A percentile compares a stretch with the other conserved stretches of the same genome.
Evolutionary conservation across 768 basidiomycete genomes (phyloP).

Genomic region (Rhizopogon vinicolor): DNA sequence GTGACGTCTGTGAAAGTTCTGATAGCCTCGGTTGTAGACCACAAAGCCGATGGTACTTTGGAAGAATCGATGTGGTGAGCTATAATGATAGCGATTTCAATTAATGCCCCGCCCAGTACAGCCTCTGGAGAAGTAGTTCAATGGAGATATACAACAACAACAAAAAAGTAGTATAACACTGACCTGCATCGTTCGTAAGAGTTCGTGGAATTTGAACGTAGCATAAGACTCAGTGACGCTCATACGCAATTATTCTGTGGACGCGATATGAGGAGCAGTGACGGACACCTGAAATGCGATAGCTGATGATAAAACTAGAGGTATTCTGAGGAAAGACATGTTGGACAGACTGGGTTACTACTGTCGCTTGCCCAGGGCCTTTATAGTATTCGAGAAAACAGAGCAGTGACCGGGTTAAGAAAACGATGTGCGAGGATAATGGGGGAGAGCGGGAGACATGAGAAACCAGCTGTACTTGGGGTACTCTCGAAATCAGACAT

Average conservation of each 20-base stretch:
- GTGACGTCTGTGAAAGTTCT: not conserved
- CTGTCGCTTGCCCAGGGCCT: too few species aligned
- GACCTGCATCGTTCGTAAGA: not conserved
- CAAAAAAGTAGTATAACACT: not conserved
- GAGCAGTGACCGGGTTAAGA: too few species aligned
- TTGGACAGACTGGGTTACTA: not conserved
- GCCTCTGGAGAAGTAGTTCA: not conserved
- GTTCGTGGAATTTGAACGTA: not conserved
- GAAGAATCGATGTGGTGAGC: not conserved
- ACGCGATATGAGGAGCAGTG: conserved; percentile 36
- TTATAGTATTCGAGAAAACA: too few species aligned
- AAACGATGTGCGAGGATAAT: too few species aligned
- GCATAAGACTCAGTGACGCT: not conserved
- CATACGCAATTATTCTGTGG: conserved; percentile 16
- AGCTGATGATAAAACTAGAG: conserved; percentile 36
- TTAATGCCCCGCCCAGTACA: not conserved
- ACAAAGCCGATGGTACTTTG: not conserved
- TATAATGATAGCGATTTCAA: not conserved
- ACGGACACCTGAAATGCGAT: conserved; percentile 13
- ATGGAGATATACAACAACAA: too few species aligned
- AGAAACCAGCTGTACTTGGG: too few species aligned
- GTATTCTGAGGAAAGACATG: conserved; percentile 33
- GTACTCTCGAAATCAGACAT: too few species aligned
- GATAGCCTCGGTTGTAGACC: not conserved
- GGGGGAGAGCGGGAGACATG: too few species aligned